A percentile compares a stretch with the other conserved stretches of the same genome.
Evolutionary conservation across 1,139 yeast species (phyloP).

Genomic region (Zygoascus meyerae): DNA sequence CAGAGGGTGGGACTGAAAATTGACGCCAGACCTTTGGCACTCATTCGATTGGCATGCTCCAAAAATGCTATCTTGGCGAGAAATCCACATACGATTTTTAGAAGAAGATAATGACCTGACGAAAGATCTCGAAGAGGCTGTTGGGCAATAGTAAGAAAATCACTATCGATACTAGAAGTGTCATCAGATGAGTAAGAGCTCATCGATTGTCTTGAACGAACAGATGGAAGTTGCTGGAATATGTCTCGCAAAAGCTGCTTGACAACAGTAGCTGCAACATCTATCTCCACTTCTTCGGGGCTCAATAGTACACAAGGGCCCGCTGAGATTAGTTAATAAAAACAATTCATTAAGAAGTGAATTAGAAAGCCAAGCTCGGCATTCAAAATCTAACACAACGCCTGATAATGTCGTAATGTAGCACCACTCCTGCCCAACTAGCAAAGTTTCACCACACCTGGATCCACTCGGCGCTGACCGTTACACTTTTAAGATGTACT

Average conservation of each 20-base stretch:
- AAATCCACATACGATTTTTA: slow-evolving; percentile 5
- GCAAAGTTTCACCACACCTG: too few species aligned
- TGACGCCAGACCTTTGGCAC: slow-evolving; percentile 27
- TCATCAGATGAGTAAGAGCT: slow-evolving; percentile 4
- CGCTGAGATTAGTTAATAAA: slow-evolving; percentile 24
- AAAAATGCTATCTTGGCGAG: slow-evolving; percentile 2
- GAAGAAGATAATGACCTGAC: not conserved
- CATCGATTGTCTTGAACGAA: slow-evolving; percentile 1
- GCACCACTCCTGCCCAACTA: too few species aligned
- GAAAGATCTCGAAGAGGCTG: not conserved
- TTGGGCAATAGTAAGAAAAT: not conserved
- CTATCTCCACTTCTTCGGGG: slow-evolving; percentile 58
- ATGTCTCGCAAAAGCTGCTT: slow-evolving; percentile 56
- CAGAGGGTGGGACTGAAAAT: slow-evolving; percentile 32
- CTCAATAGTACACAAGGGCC: slow-evolving; percentile 59
- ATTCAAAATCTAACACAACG: too few species aligned
- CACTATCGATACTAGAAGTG: not conserved
- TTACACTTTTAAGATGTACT: not conserved
- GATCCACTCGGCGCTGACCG: too few species aligned
- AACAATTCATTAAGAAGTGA: not conserved
- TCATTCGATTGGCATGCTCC: slow-evolving; percentile 26
- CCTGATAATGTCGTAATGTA: too few species aligned
- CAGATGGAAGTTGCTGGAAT: not conserved
- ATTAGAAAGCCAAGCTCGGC: too few species aligned
- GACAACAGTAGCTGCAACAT: slow-evolving; percentile 75